These are phyloP conservation scores for Ophioceras dolichostomum DNA, from an alignment of 2,329 filamentous ascomycete species.

Conservation along the genomic window DNA sequence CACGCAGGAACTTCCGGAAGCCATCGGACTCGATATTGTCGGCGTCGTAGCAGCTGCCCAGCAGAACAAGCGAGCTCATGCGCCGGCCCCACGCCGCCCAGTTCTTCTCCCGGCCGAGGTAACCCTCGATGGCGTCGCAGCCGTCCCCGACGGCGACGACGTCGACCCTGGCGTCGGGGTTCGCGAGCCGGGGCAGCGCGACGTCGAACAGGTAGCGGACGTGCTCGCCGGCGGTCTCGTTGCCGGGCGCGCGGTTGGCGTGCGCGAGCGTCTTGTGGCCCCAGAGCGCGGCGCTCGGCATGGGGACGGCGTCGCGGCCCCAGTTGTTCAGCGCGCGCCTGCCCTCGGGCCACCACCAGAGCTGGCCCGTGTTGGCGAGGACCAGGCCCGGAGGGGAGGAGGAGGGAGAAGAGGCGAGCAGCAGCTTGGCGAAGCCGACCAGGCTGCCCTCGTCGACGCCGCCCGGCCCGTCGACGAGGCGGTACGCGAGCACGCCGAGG, in stretches of 20 bases:
- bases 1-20: constrained; percentile 36
- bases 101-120: constrained; percentile 42
- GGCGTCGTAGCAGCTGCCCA: constrained; percentile 32
- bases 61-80: constrained; percentile 34
- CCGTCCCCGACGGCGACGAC: constrained; percentile 61
- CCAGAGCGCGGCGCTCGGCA: constrained; percentile 48
- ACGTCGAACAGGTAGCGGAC: constrained; percentile 53
- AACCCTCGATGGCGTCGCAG: constrained; percentile 42
- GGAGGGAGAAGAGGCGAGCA: no score
- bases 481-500: constrained; percentile 62
- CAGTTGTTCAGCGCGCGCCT: constrained; percentile 44
- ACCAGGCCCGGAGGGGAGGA: constrained; percentile 46
- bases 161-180: constrained; percentile 44
- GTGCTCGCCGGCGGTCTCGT: constrained; percentile 47
- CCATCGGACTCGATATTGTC: constrained; percentile 26
- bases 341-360: constrained; percentile 60
- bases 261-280: constrained; percentile 34
- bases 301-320: constrained; percentile 46
- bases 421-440: constrained; percentile 44
- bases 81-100: constrained; percentile 31
- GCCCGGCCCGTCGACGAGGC: constrained; percentile 48
- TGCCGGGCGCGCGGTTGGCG: constrained; percentile 52
- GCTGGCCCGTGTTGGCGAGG: constrained; percentile 66
- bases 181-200: constrained; percentile 39
- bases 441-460: constrained; percentile 61